These are phyloP conservation scores for Aschersonia sp. DNA, from an alignment of 2,329 filamentous ascomycete genomes.

Conservation along the genomic window DNA sequence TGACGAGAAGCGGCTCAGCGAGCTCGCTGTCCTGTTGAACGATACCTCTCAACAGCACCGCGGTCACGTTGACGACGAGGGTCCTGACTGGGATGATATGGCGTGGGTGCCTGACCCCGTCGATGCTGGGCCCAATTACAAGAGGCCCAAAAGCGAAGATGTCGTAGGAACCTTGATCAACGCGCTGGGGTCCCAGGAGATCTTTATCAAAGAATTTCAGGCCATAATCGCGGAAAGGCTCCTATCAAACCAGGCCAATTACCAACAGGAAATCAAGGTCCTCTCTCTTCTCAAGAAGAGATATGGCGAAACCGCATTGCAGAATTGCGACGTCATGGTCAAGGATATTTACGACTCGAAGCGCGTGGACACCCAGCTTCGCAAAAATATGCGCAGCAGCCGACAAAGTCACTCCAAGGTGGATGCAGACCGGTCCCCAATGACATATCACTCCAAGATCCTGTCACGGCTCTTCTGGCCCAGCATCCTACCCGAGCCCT, in stretches of 20 bases:
- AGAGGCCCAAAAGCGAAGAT: constrained; percentile 75
- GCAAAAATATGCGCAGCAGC: constrained; percentile 21
- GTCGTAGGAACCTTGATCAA: constrained; percentile 83
- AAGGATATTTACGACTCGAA: constrained; percentile 78
- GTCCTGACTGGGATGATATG: constrained; percentile 84
- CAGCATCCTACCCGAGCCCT: constrained; percentile 54
- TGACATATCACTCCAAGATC: constrained; percentile 62
- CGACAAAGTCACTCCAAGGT: neutral
- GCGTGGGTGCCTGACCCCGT: constrained; percentile 85
- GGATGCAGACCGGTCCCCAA: constrained; percentile 2
- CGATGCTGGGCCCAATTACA: constrained; percentile 86
- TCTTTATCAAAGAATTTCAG: constrained; percentile 90
- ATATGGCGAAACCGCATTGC: constrained; percentile 72
- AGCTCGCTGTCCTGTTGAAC: constrained; percentile 52
- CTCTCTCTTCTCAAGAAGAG: constrained; percentile 77
- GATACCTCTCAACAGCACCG: constrained; percentile 41
- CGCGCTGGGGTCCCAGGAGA: constrained; percentile 75
- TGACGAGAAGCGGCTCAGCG: constrained; percentile 39
- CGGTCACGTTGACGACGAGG: constrained; percentile 44
- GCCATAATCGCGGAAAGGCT: constrained; percentile 76
- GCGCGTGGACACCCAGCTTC: constrained; percentile 54
- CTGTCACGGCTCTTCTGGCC: constrained; percentile 93
- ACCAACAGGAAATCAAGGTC: constrained; percentile 68
- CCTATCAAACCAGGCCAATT: constrained; percentile 48
- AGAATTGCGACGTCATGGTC: constrained; percentile 95